A percentile compares a stretch with the other conserved stretches of the same genome.
Evolutionary conservation across 192 early-diverging fungal genomes (phyloP).

Genomic region (Anaeromyces robustus): DNA sequence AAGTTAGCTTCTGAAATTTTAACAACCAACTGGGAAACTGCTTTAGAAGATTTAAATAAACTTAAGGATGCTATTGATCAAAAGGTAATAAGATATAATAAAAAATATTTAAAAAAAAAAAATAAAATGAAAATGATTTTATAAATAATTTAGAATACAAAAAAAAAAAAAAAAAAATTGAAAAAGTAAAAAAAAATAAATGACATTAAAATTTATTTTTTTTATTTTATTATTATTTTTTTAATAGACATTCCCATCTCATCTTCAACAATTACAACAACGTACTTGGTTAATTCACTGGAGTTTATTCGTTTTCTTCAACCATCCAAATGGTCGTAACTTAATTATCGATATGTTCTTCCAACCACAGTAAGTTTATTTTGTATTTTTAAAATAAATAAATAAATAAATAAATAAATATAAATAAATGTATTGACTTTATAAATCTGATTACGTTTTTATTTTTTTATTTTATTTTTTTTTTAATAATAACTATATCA

Average conservation of each 20-base stretch:
- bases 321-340: conserved; percentile 91
- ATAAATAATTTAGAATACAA: background rate
- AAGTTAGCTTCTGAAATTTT: conserved; percentile 92
- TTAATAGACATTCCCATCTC: conserved; percentile 42
- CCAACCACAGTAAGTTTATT: conserved; percentile 37
- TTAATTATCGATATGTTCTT: conserved; percentile 87
- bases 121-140: background rate
- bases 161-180: too few relatives aligned
- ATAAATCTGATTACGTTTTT: too few relatives aligned
- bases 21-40: conserved; percentile 83
- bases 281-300: conserved; percentile 90
- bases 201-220: too few relatives aligned
- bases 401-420: too few relatives aligned
- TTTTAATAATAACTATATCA: too few relatives aligned
- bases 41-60: conserved; percentile 74
- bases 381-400: too few relatives aligned
- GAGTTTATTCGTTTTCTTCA: conserved; percentile 97
- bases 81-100: conserved; percentile 26
- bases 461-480: too few relatives aligned
- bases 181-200: too few relatives aligned
- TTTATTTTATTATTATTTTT: too few relatives aligned
- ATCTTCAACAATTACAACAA: conserved; percentile 82
- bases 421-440: too few relatives aligned
- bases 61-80: conserved; percentile 80
- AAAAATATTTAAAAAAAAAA: background rate